Base-by-base conservation (phyloP, 805 yeast genomes). In the Nakazawaea molendinolei region DNA sequence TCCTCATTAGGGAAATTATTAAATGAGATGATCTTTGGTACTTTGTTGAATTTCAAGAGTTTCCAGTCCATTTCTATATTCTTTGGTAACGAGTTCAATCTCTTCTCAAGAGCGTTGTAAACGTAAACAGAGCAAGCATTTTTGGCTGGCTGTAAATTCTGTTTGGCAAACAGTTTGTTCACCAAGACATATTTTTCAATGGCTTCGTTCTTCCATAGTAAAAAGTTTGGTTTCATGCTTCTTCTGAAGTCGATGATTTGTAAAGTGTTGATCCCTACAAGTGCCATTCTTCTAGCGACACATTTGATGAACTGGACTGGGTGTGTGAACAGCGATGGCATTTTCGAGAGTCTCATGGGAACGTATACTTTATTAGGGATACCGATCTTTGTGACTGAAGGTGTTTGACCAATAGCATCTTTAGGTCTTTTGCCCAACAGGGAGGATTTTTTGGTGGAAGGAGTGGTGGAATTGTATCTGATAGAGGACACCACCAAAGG, bases 161-260 rank as follows among this genome's bases (percentile, higher is more conserved):
- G 66, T 14, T 64, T 53, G 3, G 95, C 90, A 64, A 89, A 89
- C 3, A 86, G 78, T 50, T 78, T 76, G 60, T 89, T 86, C n/a
- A 85, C 80, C 39, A 74, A 73, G 20, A 81, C 82, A 55, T 77
- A 87, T 34, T 65, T 66, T 47, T 86, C 86, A 47, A 89, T 76
- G 6, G 95, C 95, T 21, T 69, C 70, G 57, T 86, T 90, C 56
- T 84, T 85, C 95, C 95, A 89, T 41, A 77, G 71, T 15, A 76
- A 53, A 45, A 80, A 81, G 28, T 75, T 62, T 22, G 89, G 85
- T 56, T 76, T 81, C 39, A 71, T 52, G 19, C 56, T 58, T 41
- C 56, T 51, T 55, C 62, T 69, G 49, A 58, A 71, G 44, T 65
- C 65, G 38, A 64, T 67, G 4, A 70, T 64, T 41, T 65, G 68